Evolutionary conservation across 148 eudicot genomes (phyloP).

Genomic region (Nepenthes mirabilis): DNA sequence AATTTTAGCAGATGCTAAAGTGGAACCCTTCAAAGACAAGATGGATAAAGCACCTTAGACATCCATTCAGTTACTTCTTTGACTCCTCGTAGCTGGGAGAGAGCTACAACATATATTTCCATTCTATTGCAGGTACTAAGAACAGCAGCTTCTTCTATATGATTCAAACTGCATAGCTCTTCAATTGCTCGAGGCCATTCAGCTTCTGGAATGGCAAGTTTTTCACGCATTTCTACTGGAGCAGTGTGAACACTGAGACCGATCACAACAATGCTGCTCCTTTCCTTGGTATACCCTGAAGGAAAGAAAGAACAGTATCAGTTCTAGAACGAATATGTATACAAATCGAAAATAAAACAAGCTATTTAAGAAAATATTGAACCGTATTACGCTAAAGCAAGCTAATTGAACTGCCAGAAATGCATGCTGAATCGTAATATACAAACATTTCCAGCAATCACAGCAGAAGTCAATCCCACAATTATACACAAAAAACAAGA

Average conservation of each 20-base stretch:
- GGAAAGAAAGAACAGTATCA: neutral
- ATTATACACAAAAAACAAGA: no score
- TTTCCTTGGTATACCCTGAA: slow-evolving; percentile 88
- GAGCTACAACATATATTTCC: slow-evolving; percentile 97
- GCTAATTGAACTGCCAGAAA: no score
- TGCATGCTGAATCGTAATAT: no score
- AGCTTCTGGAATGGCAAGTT: slow-evolving; percentile 98
- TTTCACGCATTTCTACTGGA: slow-evolving; percentile 92
- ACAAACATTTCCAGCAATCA: no score
- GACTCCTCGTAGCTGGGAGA: slow-evolving; percentile 90
- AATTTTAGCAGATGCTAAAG: neutral
- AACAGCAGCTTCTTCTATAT: slow-evolving; percentile 96
- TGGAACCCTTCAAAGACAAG: neutral
- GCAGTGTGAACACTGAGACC: slow-evolving; percentile 83
- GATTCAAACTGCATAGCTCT: slow-evolving; percentile 79
- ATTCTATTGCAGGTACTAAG: slow-evolving; percentile 91
- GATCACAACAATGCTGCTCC: slow-evolving; percentile 86
- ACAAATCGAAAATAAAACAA: neutral
- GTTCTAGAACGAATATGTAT: neutral
- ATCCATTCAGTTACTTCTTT: slow-evolving; percentile 99
- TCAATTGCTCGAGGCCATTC: slow-evolving; percentile 95
- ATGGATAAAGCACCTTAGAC: slow-evolving; percentile 54
- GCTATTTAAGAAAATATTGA: neutral
- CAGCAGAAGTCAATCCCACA: no score
- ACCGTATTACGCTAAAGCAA: neutral